Percentiles rank a stretch among this genome's conserved stretches.
These are phyloP conservation scores for Mycena amicta DNA, from an alignment of 768 basidiomycete species.

Conservation along the genomic window DNA sequence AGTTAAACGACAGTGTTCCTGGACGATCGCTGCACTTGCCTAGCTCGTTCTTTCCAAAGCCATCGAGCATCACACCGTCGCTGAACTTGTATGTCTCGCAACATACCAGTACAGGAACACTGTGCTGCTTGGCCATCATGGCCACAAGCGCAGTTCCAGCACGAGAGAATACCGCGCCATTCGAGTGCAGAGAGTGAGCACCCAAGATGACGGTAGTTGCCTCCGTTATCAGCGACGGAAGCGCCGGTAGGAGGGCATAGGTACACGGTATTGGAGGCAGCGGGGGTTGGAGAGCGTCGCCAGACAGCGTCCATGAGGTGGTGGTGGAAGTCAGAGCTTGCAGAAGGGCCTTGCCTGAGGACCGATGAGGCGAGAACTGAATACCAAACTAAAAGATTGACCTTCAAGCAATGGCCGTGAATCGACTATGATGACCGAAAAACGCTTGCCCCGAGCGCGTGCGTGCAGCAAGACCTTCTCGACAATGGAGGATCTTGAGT, in stretches of 20 bases:
- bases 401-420: constrained; percentile 95
- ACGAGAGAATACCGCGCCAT: constrained; percentile 91
- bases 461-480: constrained; percentile 86
- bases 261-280: constrained; percentile 75
- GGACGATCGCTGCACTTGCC: no score
- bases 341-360: constrained; percentile 76
- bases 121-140: constrained; percentile 90
- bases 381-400: constrained; percentile 22
- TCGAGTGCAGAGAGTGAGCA: constrained; percentile 92
- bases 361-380: constrained; percentile 5
- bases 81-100: constrained; percentile 99
- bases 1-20: no score
- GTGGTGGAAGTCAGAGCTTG: constrained; percentile 62
- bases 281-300: constrained; percentile 17
- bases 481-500: constrained; percentile 84
- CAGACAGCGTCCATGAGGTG: constrained; percentile 28
- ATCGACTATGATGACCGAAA: constrained; percentile 92
- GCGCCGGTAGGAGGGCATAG: constrained; percentile 87
- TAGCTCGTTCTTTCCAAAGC: constrained; percentile 94
- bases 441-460: constrained; percentile 69
- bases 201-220: constrained; percentile 87
- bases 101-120: constrained; percentile 93
- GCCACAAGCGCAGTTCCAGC: constrained; percentile 95
- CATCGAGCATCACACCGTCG: constrained; percentile 89
- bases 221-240: constrained; percentile 78